These are phyloP conservation scores for Melanogaster broomeanus DNA, from an alignment of 768 basidiomycete species.

Conservation along the genomic window DNA sequence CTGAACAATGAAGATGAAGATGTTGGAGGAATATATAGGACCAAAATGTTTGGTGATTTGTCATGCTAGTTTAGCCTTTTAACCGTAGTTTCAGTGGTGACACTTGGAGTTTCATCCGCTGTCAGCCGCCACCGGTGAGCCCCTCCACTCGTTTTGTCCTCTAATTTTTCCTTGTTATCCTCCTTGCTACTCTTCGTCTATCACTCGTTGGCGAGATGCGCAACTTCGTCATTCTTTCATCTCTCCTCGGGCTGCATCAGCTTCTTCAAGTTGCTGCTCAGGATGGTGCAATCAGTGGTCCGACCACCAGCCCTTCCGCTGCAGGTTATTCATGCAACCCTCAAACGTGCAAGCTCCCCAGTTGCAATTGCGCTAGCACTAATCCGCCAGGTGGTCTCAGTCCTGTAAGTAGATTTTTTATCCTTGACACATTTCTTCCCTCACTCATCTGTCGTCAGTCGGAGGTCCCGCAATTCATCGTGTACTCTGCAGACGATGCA, in stretches of 20 bases:
- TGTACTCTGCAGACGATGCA: conserved; percentile 79
- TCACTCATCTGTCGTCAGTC: conserved; percentile 35
- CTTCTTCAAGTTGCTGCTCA: conserved; percentile 30
- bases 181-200: neutral
- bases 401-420: conserved; percentile 48
- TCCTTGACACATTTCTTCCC: neutral
- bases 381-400: conserved; percentile 70
- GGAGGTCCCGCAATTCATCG: conserved; percentile 65
- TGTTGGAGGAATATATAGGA: neutral
- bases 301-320: conserved; percentile 51
- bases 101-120: neutral
- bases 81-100: no score
- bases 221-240: conserved; percentile 1
- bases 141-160: neutral
- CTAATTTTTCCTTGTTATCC: neutral
- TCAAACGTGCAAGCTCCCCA: conserved; percentile 62
- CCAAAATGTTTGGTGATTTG: no score
- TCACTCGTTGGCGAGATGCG: conserved; percentile 5
- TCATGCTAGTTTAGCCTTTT: neutral
- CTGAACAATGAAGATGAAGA: neutral
- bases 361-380: conserved; percentile 73
- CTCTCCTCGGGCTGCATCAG: neutral
- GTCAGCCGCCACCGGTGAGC: neutral
- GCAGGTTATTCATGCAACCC: conserved; percentile 75
- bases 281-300: conserved; percentile 57